Base-by-base conservation (phyloP, 305 asterid genomes). In the Stenogyne calaminthoides region DNA sequence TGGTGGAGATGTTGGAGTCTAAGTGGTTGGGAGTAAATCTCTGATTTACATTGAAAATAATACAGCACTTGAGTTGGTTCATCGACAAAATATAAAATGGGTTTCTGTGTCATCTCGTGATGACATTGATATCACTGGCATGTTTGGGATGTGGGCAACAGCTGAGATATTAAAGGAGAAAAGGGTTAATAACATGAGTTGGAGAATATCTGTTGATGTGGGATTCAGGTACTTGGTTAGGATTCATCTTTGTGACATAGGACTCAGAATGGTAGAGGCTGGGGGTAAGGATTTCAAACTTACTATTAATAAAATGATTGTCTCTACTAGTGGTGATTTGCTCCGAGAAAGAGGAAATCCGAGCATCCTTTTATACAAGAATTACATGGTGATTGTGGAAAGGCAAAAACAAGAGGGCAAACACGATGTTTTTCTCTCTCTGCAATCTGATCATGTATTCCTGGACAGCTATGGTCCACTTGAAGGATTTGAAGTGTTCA, bases 211-310 rank as follows among this genome's bases (percentile, higher is more conserved):
- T 54, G 87, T 86, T 64, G 88, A 84, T 74, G 82, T 82, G 58
- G 91, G 88, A 40, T 86, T 86, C 52, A 72, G 85, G 57, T 86
- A 86, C 70, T 71, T 86, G 83, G 72, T 86, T 6, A 76, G 85
- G 85, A 67, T 86, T 76, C 85, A 86, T 67, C 78, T 86, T 77
- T 67, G 72, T 36, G 85, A 74, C 70, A 5, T 70, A 15, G 85
- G 81, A 14, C 57, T 74, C 32, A 69, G 46, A 40, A 71, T 69
- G 76, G 77, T 80, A 27, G 77, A 78, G 46, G 69, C 77, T 37
- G 81, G 80, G 18, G 70, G 32, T 40, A 79, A 76, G 60, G 74
- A 72, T 40, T 82, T 84, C 55, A 40, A 2, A 2, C 39, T 86
- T 42, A 25, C 69, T 20, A 74, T 84, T 44, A 71, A 84, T 78